Evolutionary conservation across 2,329 filamentous ascomycete genomes (phyloP).

Genomic region (Claviceps sp.): DNA sequence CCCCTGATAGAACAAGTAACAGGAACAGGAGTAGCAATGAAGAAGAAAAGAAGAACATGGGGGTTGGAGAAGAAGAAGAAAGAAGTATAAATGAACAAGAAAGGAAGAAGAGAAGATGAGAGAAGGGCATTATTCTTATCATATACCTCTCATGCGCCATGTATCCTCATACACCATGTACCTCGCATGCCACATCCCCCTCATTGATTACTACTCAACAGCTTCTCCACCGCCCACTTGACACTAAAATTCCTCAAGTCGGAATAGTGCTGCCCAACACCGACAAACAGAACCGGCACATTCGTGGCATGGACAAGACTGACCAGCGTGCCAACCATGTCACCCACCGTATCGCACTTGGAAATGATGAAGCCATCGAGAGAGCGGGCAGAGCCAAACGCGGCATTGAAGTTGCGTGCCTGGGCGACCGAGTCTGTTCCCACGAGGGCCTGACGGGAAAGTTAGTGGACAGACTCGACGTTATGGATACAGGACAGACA

Average conservation of each 20-base stretch:
- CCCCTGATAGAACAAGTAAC: too few relatives aligned
- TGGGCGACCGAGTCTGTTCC: conserved; percentile 93
- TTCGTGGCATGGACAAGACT: conserved; percentile 96
- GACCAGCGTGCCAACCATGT: conserved; percentile 92
- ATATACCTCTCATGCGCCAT: too few relatives aligned
- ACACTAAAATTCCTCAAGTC: conserved; percentile 57
- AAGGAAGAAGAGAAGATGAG: not conserved
- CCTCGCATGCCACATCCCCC: too few relatives aligned
- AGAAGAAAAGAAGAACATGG: too few relatives aligned
- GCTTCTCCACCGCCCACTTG: conserved; percentile 55
- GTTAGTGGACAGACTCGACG: too few relatives aligned
- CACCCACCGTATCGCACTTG: conserved; percentile 98
- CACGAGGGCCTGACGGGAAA: conserved; percentile 54
- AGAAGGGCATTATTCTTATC: not conserved
- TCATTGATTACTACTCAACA: conserved; percentile 36
- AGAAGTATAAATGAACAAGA: not conserved
- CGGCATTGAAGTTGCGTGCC: conserved; percentile 88
- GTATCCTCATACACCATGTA: too few relatives aligned
- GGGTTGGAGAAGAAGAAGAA: too few relatives aligned
- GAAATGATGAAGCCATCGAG: conserved; percentile 97
- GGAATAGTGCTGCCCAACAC: conserved; percentile 55
- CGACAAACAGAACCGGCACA: conserved; percentile 89
- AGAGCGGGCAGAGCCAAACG: conserved; percentile 67
- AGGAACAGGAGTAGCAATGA: too few relatives aligned
- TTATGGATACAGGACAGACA: not conserved